Percentiles rank a stretch among this genome's conserved stretches.
Evolutionary conservation across 2,329 filamentous ascomycete species (phyloP).

Genomic region (Capronia americana): DNA sequence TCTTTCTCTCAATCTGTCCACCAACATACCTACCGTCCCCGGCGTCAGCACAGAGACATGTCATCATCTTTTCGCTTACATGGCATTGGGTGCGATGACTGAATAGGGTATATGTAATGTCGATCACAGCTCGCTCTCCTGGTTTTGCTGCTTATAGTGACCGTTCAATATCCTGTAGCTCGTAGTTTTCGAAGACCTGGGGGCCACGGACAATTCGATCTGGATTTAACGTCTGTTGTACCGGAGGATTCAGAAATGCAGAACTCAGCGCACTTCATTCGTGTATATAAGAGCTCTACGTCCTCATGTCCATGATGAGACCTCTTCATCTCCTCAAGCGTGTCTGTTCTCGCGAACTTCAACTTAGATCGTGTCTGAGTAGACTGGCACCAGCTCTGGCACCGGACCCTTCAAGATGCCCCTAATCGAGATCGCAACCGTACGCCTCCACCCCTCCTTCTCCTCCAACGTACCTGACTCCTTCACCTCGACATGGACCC

Average conservation of each 20-base stretch:
- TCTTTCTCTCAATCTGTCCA: background rate
- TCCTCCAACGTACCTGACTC: constrained; percentile 9
- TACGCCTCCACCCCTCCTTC: constrained; percentile 17
- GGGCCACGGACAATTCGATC: background rate
- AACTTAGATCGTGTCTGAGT: background rate
- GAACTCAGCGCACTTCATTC: background rate
- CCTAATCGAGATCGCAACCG: constrained; percentile 21
- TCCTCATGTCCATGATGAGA: background rate
- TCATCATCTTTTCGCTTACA: background rate
- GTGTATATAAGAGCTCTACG: background rate
- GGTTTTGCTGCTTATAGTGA: background rate
- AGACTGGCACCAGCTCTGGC: background rate
- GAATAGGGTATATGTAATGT: constrained; percentile 13
- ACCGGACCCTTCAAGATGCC: constrained; percentile 8
- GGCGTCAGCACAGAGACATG: background rate
- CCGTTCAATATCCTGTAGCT: too few relatives aligned
- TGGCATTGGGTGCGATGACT: background rate
- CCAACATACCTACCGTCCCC: background rate
- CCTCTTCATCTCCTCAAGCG: background rate
- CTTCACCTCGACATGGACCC: constrained; percentile 18
- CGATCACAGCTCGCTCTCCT: constrained; percentile 22
- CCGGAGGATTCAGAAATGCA: background rate
- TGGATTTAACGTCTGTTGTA: background rate
- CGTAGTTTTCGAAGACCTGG: too few relatives aligned
- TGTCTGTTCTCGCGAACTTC: background rate